These are phyloP conservation scores for Carex kokanica DNA, from an alignment of 176 grass and related monocot species.

Conservation along the genomic window DNA sequence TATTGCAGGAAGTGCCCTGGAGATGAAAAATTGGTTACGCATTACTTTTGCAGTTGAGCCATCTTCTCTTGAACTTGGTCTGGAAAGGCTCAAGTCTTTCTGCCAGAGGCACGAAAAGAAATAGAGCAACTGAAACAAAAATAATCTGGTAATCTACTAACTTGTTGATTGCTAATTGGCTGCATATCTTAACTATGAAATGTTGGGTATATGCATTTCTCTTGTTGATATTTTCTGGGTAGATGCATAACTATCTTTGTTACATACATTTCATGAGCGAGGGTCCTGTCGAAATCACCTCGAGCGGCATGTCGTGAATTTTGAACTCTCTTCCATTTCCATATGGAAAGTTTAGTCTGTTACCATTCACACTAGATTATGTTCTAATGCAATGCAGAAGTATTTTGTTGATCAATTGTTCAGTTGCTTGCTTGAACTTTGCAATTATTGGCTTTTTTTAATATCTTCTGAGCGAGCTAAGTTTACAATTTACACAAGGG, in stretches of 20 bases:
- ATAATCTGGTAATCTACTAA: neutral
- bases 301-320: neutral
- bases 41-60: conserved; percentile 30
- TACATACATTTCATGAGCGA: neutral
- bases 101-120: conserved; percentile 30
- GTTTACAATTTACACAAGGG: no score
- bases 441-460: no score
- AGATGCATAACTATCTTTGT: neutral
- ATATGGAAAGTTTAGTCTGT: neutral
- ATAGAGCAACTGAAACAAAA: neutral
- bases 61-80: conserved; percentile 28
- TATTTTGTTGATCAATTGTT: no score
- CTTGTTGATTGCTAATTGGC: neutral
- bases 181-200: neutral
- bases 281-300: neutral
- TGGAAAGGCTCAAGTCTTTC: conserved; percentile 29
- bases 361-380: neutral
- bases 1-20: conserved; percentile 24
- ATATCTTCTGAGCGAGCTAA: no score
- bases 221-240: neutral
- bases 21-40: conserved; percentile 34
- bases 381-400: neutral
- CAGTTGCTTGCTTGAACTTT: no score
- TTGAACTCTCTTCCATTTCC: neutral
- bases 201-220: neutral